These are phyloP conservation scores for Extremus antarcticus DNA, from an alignment of 495 filamentous ascomycete species.

Conservation along the genomic window DNA sequence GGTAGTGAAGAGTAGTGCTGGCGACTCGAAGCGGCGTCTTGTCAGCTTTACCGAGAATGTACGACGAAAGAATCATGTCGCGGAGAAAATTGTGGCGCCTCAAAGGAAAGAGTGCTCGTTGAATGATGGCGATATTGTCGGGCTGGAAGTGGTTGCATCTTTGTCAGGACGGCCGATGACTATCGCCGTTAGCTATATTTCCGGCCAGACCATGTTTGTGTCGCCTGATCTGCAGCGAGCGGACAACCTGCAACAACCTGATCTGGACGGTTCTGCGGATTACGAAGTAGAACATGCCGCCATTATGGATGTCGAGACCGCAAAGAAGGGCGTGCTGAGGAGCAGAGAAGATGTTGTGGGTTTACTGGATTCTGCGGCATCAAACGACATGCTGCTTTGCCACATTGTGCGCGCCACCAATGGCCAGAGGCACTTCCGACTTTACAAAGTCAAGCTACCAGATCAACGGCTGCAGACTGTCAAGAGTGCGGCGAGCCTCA, in stretches of 20 bases:
- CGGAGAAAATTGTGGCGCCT: not conserved
- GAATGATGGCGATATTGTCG: constrained; percentile 38
- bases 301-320: constrained; percentile 31
- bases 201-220: not conserved
- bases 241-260: constrained; percentile 24
- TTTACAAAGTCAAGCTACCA: constrained; percentile 15
- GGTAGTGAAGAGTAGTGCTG: constrained; percentile 28
- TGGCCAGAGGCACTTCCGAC: constrained; percentile 6
- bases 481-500: constrained; percentile 14
- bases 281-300: constrained; percentile 30
- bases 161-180: not conserved
- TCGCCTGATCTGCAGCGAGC: not conserved
- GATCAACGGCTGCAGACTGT: constrained; percentile 16
- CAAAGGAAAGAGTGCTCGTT: constrained; percentile 21
- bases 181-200: not conserved
- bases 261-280: not conserved
- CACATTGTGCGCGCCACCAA: constrained; percentile 1
- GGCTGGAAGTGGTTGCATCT: constrained; percentile 23
- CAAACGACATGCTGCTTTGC: not conserved
- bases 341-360: constrained; percentile 34
- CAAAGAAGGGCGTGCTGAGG: constrained; percentile 36
- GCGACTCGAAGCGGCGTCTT: constrained; percentile 24
- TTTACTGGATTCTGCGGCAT: constrained; percentile 10
- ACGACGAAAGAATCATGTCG: not conserved
- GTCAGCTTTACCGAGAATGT: constrained; percentile 24